phyloP scores from a whole-genome alignment of 1,139 yeast genomes.

The Meyerozyma elateridarum region DNA sequence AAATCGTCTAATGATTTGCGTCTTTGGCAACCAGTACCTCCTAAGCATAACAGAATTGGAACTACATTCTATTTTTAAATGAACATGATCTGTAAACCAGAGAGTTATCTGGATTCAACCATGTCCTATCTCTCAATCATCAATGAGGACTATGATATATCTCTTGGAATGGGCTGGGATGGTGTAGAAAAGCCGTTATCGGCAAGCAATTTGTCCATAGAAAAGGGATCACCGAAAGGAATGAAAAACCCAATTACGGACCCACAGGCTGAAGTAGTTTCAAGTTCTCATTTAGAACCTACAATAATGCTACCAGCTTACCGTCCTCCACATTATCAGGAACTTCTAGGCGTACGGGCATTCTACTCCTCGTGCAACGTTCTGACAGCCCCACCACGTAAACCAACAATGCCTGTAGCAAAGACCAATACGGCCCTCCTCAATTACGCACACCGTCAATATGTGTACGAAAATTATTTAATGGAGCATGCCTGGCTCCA shows the following conservation, averaged over 20 bases:
- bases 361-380: neutral
- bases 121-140: slow-evolving; percentile 6
- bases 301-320: neutral
- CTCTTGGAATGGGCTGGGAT: slow-evolving; percentile 3
- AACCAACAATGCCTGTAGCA: slow-evolving; percentile 19
- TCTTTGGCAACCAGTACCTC: too few relatives aligned
- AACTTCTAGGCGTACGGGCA: neutral
- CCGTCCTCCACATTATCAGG: neutral
- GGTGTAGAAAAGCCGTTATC: neutral
- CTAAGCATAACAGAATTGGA: too few relatives aligned
- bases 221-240: too few relatives aligned
- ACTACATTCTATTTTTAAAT: too few relatives aligned
- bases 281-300: too few relatives aligned
- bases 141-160: slow-evolving; percentile 6
- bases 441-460: slow-evolving; percentile 18
- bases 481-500: neutral
- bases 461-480: slow-evolving; percentile 13
- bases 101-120: too few relatives aligned
- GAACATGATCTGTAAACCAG: too few relatives aligned
- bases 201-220: too few relatives aligned
- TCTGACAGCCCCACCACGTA: slow-evolving; percentile 3
- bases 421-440: slow-evolving; percentile 23
- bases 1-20: too few relatives aligned
- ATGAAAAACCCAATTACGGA: too few relatives aligned
- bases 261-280: too few relatives aligned